Evolutionary conservation across 2,329 filamentous ascomycete genomes (phyloP).

Genomic region (Dactylonectria estremocensis): DNA sequence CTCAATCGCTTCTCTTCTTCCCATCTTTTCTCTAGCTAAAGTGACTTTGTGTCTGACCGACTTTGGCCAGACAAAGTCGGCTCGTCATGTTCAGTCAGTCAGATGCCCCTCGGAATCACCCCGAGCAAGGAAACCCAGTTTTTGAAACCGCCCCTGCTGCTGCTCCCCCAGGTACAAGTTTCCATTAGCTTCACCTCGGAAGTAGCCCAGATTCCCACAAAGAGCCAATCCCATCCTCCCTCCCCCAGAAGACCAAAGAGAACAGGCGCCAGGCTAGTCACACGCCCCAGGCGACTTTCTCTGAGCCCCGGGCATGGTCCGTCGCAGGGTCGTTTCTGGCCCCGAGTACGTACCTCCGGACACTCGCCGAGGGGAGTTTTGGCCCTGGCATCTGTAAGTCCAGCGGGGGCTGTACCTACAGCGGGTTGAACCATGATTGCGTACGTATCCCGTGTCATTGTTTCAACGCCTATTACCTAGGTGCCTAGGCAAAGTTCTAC

Average conservation of each 20-base stretch:
- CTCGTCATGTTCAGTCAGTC: not conserved
- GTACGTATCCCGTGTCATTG: too few relatives aligned
- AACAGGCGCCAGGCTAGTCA: not conserved
- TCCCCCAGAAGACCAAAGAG: too few relatives aligned
- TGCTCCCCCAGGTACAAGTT: constrained; percentile 4
- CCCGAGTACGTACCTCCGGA: constrained; percentile 47
- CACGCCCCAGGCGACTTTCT: not conserved
- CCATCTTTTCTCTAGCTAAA: too few relatives aligned
- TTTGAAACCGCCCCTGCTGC: constrained; percentile 5
- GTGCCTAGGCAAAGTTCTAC: too few relatives aligned
- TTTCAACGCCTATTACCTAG: too few relatives aligned
- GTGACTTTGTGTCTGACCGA: too few relatives aligned
- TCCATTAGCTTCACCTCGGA: constrained; percentile 38
- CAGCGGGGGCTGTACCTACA: not conserved
- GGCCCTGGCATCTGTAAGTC: not conserved
- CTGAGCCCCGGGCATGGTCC: constrained; percentile 32
- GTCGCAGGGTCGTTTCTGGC: constrained; percentile 5
- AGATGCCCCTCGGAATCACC: constrained; percentile 34
- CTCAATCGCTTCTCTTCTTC: too few relatives aligned
- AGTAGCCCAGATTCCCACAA: constrained; percentile 24
- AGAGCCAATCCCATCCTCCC: not conserved
- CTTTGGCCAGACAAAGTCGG: not conserved
- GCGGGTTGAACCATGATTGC: not conserved
- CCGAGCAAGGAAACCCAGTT: constrained; percentile 34
- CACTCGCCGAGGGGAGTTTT: constrained; percentile 41